These are phyloP conservation scores for Afroboletus lepidellus DNA, from an alignment of 1,284 basidiomycete genomes.

Conservation along the genomic window DNA sequence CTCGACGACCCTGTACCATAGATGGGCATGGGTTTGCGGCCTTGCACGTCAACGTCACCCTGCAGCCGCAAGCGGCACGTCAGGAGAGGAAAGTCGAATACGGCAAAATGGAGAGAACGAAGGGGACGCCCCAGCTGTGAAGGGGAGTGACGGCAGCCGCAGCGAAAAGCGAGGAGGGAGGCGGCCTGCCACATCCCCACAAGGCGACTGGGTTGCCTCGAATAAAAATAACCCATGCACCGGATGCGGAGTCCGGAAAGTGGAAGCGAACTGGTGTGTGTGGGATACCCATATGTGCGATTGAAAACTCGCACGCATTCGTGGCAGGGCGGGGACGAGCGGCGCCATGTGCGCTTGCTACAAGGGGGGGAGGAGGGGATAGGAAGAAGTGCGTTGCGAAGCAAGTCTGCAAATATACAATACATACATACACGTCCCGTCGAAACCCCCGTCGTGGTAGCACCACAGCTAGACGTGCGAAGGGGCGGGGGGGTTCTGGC, in stretches of 20 bases:
- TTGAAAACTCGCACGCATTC: conserved; percentile 1
- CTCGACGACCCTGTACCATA: conserved; percentile 11
- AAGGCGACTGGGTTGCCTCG: conserved; percentile 1
- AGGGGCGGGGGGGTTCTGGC: conserved; percentile 7
- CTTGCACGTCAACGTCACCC: conserved; percentile 4
- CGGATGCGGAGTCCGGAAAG: conserved; percentile 1
- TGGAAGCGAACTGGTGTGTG: neutral
- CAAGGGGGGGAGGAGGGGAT: conserved; percentile 1
- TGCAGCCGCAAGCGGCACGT: conserved; percentile 11
- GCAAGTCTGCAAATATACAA: conserved; percentile 7
- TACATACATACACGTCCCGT: neutral
- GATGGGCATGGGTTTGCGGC: conserved; percentile 22
- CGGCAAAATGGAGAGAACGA: conserved; percentile 14
- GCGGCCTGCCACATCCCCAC: conserved; percentile 15
- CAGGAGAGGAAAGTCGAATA: conserved; percentile 11
- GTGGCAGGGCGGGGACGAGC: neutral
- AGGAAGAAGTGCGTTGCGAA: neutral
- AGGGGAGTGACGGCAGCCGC: conserved; percentile 26
- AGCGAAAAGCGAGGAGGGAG: neutral
- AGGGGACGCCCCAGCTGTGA: neutral
- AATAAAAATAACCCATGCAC: conserved; percentile 9
- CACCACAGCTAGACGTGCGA: neutral
- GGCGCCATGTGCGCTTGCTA: neutral
- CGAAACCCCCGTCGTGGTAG: conserved; percentile 3
- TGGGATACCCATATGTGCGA: conserved; percentile 8